Conservation (phyloP, 2,329 filamentous ascomycete species). For the Zymoseptoria tritici region DNA sequence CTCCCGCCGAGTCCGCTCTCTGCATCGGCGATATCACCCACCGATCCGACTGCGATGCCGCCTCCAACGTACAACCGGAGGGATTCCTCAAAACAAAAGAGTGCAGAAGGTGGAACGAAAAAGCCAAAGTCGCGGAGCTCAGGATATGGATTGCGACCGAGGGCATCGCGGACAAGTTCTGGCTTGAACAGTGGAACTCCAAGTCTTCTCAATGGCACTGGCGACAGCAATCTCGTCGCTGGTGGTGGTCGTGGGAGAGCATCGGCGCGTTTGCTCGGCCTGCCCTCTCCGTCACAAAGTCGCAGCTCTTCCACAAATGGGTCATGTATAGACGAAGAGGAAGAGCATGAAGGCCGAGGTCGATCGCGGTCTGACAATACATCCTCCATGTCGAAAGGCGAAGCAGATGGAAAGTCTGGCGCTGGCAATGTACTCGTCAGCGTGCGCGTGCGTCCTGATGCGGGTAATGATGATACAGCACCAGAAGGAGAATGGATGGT, state of each 20-base stretch:
- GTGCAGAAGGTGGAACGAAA: constrained; percentile 23
- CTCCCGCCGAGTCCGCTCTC: constrained; percentile 50
- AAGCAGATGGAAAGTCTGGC: constrained; percentile 51
- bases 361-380: constrained; percentile 32
- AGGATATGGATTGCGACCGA: constrained; percentile 44
- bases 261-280: constrained; percentile 67
- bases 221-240: constrained; percentile 66
- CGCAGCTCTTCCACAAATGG: constrained; percentile 86
- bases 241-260: constrained; percentile 55
- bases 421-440: constrained; percentile 97
- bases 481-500: constrained; percentile 85
- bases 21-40: constrained; percentile 39
- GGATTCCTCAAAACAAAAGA: constrained; percentile 27
- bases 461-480: constrained; percentile 51
- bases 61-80: constrained; percentile 25
- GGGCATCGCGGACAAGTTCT: constrained; percentile 35
- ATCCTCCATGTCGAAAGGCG: constrained; percentile 25
- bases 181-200: constrained; percentile 45
- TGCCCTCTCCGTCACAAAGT: constrained; percentile 78
- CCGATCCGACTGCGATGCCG: constrained; percentile 22
- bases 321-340: constrained; percentile 74
- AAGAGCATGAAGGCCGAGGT: constrained; percentile 43
- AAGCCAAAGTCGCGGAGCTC: constrained; percentile 25
- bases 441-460: constrained; percentile 83
- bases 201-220: constrained; percentile 71